Conservation (phyloP, 2,329 filamentous ascomycete species). For the Microcyclospora pomicola region DNA sequence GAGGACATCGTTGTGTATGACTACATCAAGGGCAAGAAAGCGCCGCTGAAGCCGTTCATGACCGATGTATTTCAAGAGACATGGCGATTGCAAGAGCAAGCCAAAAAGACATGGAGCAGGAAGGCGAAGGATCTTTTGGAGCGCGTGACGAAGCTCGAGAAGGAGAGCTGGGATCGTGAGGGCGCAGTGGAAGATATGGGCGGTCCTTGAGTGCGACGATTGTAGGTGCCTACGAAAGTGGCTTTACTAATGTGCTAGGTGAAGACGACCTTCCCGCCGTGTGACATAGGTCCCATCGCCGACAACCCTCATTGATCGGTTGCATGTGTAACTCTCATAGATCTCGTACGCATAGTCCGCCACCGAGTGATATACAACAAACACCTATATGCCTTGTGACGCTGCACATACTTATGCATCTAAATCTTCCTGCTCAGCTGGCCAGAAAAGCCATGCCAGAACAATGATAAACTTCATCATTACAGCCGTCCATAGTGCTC, state of each 20-base stretch:
- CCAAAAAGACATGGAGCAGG: conserved; percentile 37
- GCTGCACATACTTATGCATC: not conserved
- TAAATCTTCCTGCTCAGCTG: conserved; percentile 17
- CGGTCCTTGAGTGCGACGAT: not conserved
- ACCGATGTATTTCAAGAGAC: conserved; percentile 44
- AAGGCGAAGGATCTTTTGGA: conserved; percentile 44
- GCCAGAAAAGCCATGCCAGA: conserved; percentile 30
- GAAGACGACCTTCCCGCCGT: too few species aligned
- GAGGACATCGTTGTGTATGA: conserved; percentile 76
- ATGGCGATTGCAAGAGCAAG: conserved; percentile 48
- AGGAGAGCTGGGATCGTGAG: conserved; percentile 56
- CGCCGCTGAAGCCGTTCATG: conserved; percentile 46
- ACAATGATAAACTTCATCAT: conserved; percentile 27
- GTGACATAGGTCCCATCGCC: too few species aligned
- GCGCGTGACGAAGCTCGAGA: conserved; percentile 51
- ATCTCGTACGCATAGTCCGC: too few species aligned
- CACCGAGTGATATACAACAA: too few species aligned
- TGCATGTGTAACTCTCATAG: too few species aligned
- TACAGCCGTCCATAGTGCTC: conserved; percentile 36
- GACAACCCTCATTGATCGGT: too few species aligned
- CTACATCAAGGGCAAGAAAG: conserved; percentile 46
- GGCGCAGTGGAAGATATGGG: conserved; percentile 48
- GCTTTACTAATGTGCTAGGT: too few species aligned
- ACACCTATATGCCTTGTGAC: too few species aligned
- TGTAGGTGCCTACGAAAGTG: too few species aligned